A percentile compares a stretch with the other conserved stretches of the same genome.
phyloP scores from a whole-genome alignment of 1,284 basidiomycete species.

The Xerocomus amazonicus region DNA sequence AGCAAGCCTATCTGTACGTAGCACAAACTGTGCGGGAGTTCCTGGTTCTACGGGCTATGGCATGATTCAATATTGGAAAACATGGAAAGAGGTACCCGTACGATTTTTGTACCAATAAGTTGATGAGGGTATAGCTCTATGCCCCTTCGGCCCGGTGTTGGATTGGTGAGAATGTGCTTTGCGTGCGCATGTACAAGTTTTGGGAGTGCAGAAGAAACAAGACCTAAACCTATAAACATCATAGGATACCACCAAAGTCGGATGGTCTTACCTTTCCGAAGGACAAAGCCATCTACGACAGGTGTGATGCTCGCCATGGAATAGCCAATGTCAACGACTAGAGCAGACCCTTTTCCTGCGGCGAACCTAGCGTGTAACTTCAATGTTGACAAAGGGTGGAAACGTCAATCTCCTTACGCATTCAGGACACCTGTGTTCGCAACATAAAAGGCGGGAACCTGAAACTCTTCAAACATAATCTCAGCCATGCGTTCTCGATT shows the following conservation, averaged over 20 bases:
- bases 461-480: constrained; percentile 95
- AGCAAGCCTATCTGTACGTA: constrained; percentile 72
- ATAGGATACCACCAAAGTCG: background rate
- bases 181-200: constrained; percentile 74
- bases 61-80: constrained; percentile 1
- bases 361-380: constrained; percentile 66
- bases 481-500: constrained; percentile 93
- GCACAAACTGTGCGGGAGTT: constrained; percentile 56
- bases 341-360: constrained; percentile 91
- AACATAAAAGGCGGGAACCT: constrained; percentile 94
- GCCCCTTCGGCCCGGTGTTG: constrained; percentile 46
- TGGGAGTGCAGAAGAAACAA: constrained; percentile 69
- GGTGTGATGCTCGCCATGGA: constrained; percentile 89
- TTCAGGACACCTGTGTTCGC: constrained; percentile 96
- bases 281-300: constrained; percentile 96
- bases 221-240: constrained; percentile 42
- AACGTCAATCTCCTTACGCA: constrained; percentile 56
- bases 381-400: constrained; percentile 6
- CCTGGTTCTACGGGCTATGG: constrained; percentile 60
- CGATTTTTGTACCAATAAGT: constrained; percentile 78
- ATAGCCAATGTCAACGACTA: constrained; percentile 93
- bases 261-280: constrained; percentile 75
- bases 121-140: constrained; percentile 80
- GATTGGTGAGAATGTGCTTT: constrained; percentile 55
- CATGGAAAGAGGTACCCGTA: background rate